Base-by-base conservation (phyloP, 495 filamentous ascomycete species). In the Xylaria palmicola region DNA sequence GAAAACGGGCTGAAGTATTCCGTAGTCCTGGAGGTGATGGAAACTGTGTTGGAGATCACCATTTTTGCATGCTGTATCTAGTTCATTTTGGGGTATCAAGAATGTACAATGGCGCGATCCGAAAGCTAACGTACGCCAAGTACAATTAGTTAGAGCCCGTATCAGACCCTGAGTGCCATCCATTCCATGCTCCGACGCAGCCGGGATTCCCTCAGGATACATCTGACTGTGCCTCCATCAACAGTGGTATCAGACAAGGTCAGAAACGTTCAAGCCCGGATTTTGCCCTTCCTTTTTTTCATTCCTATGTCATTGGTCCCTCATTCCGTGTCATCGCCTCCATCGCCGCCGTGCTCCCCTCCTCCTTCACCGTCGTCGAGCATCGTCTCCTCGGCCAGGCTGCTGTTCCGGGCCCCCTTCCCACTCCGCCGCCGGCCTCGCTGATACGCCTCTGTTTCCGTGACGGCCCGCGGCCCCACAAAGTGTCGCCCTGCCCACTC, bases 381-480 rank as follows among this genome's bases (percentile, higher is more conserved):
- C 34, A 69, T 59, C n/a, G 68, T 55, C 34, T 65, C 53, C 5
- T 70, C 71, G n/a, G 54, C 63, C 12, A 70, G 19, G 47, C 70
- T 66, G 22, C 68, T 76, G 48, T 69, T 61, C 32, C 75, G 64
- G 0, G 59, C 55, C 4, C 67, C 59, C 29, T 57, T 63, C 8
- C 64, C 62, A 5, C 71, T 71, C n/a, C 65, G 70, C 47, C 72
- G 72, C 52, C 74, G 68, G 0, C 72, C 77, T 17, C 73, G 65
- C 57, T 75, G 72, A 41, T 75, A 80, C 3, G 72, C 78, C 24
- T 81, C 75, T 17, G 80, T 76, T 30, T 77, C 72, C 3, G 81
- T 82, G 17, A 82, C 82, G 0, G 90, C 93, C 66, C 84, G 81
- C 77, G 97, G 91, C 0, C 95, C 94, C 3, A 98, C 94, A 60